A percentile compares a stretch with the other conserved stretches of the same genome.
Conservation (phyloP, 176 grass and related monocot species). For the Stipa capillata region DNA sequence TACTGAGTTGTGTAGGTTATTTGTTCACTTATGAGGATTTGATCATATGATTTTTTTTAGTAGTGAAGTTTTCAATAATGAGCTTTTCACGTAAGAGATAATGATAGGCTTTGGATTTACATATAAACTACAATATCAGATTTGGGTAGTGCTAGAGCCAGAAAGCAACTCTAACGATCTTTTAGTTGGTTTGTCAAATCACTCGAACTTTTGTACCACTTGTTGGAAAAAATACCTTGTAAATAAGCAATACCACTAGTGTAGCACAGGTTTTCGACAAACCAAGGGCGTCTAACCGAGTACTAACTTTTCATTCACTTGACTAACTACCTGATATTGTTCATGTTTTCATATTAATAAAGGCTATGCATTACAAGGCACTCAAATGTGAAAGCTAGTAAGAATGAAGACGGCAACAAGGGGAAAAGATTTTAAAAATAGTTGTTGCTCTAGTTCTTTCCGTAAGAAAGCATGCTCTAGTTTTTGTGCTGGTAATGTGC, state of each 20-base stretch:
- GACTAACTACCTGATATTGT: background rate
- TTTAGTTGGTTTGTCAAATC: background rate
- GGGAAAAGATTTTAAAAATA: background rate
- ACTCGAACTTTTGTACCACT: background rate
- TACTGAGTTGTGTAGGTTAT: background rate
- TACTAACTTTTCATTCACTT: background rate
- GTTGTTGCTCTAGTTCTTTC: background rate
- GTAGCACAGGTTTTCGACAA: background rate
- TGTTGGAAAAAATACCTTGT: too few species aligned
- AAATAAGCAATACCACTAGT: too few species aligned
- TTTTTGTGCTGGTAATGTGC: background rate
- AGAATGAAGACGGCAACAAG: background rate
- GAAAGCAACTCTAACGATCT: background rate
- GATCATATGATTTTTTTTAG: background rate
- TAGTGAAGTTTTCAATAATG: background rate
- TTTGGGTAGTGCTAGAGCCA: background rate
- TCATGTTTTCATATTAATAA: background rate
- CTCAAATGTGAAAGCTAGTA: background rate
- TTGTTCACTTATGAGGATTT: background rate
- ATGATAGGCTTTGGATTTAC: background rate
- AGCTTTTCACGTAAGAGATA: background rate
- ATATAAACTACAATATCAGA: too few species aligned
- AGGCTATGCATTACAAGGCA: background rate
- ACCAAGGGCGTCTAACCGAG: background rate
- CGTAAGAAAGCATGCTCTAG: too few species aligned